A percentile compares a stretch with the other conserved stretches of the same genome.
Evolutionary conservation across 176 grass and related monocot species (phyloP).

Genomic region (Guadua angustifolia): DNA sequence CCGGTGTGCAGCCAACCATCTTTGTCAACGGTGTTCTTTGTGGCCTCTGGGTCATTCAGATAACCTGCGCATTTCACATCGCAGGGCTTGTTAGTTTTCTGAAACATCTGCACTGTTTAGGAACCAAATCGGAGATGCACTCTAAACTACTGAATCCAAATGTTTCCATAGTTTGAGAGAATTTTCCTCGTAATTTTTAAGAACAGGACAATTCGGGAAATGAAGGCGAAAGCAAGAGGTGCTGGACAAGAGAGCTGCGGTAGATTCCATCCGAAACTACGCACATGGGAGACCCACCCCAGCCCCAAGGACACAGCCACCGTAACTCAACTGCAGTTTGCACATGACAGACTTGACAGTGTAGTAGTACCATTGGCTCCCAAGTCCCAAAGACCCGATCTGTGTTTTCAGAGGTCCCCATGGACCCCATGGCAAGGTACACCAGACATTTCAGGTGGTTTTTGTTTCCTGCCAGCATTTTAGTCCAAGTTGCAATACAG

Average conservation of each 20-base stretch:
- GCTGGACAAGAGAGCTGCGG: neutral
- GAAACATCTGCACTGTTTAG: neutral
- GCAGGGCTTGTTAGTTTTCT: neutral
- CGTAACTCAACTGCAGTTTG: neutral
- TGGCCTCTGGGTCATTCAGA: conserved; percentile 79
- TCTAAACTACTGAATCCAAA: neutral
- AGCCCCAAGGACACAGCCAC: neutral
- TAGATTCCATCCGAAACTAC: neutral
- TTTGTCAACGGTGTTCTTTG: conserved; percentile 85
- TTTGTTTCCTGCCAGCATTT: conserved; percentile 21
- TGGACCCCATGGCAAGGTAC: neutral
- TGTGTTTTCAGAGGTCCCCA: conserved; percentile 2
- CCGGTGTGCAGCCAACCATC: conserved; percentile 96
- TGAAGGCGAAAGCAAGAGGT: neutral
- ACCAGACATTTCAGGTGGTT: conserved; percentile 15
- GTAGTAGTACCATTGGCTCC: neutral
- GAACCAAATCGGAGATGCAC: neutral
- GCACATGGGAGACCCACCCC: neutral
- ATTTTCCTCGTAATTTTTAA: neutral
- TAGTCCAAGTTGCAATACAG: neutral
- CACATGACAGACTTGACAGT: neutral
- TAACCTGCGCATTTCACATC: conserved; percentile 57
- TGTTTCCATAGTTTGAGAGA: neutral
- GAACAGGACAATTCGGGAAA: neutral
- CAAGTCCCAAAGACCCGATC: neutral